Percentiles rank a stretch among this genome's conserved stretches.
These are phyloP conservation scores for Penicillium sp. DNA, from an alignment of 2,329 filamentous ascomycete genomes.

Conservation along the genomic window DNA sequence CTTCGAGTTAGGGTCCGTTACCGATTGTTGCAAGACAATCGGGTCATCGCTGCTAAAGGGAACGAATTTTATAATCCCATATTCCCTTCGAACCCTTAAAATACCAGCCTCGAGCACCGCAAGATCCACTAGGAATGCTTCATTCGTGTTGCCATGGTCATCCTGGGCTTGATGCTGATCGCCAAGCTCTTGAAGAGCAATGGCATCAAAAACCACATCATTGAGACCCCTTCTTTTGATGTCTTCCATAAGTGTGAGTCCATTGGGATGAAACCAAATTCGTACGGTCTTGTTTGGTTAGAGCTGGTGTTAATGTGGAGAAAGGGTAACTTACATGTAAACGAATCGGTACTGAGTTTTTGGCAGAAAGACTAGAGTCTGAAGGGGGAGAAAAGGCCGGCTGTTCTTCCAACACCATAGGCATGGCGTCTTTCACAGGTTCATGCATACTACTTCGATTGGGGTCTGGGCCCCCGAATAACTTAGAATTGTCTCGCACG, in stretches of 20 bases:
- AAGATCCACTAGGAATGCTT: background rate
- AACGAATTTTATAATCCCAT: background rate
- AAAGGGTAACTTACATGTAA: background rate
- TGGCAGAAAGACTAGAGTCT: no score
- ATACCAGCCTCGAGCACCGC: background rate
- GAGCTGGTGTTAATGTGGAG: background rate
- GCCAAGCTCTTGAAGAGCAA: background rate
- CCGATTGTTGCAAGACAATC: background rate
- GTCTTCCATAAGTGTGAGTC: background rate
- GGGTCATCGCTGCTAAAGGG: constrained; percentile 3
- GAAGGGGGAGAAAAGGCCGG: no score
- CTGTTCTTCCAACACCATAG: background rate
- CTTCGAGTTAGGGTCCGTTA: background rate
- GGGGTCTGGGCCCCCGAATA: background rate
- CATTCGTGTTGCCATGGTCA: background rate
- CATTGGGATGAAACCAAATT: background rate
- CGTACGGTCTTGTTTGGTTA: background rate
- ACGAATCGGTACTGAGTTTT: background rate
- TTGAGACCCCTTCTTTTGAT: background rate
- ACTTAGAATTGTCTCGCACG: no score
- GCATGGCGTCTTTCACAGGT: background rate
- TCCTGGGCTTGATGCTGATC: background rate
- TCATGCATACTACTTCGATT: background rate
- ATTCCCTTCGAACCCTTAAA: background rate
- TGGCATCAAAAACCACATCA: background rate